Evolutionary conservation across 2,329 filamentous ascomycete genomes (phyloP).

Genomic region (Mycosphaerella arachidis): DNA sequence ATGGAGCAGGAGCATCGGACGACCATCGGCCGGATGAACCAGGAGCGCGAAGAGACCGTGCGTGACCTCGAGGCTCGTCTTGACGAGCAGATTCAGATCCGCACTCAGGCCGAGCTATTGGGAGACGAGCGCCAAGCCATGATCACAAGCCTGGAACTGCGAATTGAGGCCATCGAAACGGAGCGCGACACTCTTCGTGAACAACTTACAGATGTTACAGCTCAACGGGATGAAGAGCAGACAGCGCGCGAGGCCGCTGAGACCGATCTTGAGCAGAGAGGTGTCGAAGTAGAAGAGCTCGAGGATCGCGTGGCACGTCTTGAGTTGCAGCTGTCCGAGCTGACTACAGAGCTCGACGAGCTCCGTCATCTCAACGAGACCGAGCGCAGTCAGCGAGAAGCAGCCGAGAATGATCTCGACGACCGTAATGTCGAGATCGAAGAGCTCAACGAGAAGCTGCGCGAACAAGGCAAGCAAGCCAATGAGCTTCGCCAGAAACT

Average conservation of each 20-base stretch:
- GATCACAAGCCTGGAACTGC: conserved; percentile 39
- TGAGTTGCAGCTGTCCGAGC: conserved; percentile 29
- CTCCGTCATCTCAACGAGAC: conserved; percentile 36
- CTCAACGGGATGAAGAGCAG: conserved; percentile 34
- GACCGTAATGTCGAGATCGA: conserved; percentile 40
- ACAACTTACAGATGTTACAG: conserved; percentile 33
- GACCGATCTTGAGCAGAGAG: conserved; percentile 36
- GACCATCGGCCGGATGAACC: conserved; percentile 37
- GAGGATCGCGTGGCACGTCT: conserved; percentile 33
- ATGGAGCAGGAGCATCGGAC: conserved; percentile 39
- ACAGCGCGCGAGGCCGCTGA: conserved; percentile 34
- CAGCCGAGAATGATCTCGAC: conserved; percentile 42
- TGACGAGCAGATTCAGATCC: conserved; percentile 35
- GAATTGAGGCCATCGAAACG: conserved; percentile 35
- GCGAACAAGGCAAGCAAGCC: conserved; percentile 41
- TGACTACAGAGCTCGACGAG: conserved; percentile 34
- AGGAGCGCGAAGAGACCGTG: conserved; percentile 36
- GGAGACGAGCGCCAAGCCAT: conserved; percentile 35
- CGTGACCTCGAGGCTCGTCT: conserved; percentile 36
- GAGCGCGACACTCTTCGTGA: conserved; percentile 34
- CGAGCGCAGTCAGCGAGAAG: conserved; percentile 42
- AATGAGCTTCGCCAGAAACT: conserved; percentile 47
- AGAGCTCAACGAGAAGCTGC: conserved; percentile 38
- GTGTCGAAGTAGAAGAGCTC: conserved; percentile 36
- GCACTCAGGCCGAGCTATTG: conserved; percentile 38